Evolutionary conservation across 202 grass and related monocot genomes (phyloP).

Genomic region (Bolboschoenoplectus hybrid): DNA sequence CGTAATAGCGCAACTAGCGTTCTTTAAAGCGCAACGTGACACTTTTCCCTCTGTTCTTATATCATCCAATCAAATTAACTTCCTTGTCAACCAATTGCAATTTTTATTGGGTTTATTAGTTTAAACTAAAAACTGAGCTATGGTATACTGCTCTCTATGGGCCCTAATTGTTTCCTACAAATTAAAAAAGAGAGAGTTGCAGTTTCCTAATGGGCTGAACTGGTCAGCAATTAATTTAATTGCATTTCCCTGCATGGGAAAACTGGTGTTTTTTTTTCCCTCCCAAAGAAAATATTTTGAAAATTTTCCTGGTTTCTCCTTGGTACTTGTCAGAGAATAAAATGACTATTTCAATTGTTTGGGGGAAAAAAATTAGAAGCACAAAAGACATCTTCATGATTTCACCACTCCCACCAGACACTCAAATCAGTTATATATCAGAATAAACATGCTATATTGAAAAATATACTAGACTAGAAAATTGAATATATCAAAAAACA

Average conservation of each 20-base stretch:
- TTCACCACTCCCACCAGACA: not conserved
- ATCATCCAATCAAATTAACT: not conserved
- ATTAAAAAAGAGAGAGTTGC: not conserved
- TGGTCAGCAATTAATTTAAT: not conserved
- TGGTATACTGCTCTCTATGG: not conserved
- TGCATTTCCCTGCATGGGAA: not conserved
- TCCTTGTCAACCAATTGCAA: not conserved
- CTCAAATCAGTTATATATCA: slow-evolving; percentile 5
- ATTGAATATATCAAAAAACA: not conserved
- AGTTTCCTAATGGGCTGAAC: not conserved
- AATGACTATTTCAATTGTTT: not conserved
- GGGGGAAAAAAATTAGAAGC: not conserved
- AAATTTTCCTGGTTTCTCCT: too few species aligned
- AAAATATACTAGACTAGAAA: not conserved
- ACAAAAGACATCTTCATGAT: not conserved
- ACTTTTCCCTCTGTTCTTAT: not conserved
- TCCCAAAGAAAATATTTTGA: not conserved
- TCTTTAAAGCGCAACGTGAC: not conserved
- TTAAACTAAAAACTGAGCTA: not conserved
- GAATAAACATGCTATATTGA: not conserved
- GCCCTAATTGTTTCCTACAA: not conserved
- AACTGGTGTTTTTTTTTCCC: not conserved
- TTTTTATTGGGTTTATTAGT: slow-evolving; percentile 1
- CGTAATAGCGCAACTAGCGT: not conserved
- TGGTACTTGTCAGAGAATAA: not conserved